Evolutionary conservation across 2,329 filamentous ascomycete genomes (phyloP), one percentile per base, ranked within the genome.

Genomic region (Fusarium vanettenii): DNA sequence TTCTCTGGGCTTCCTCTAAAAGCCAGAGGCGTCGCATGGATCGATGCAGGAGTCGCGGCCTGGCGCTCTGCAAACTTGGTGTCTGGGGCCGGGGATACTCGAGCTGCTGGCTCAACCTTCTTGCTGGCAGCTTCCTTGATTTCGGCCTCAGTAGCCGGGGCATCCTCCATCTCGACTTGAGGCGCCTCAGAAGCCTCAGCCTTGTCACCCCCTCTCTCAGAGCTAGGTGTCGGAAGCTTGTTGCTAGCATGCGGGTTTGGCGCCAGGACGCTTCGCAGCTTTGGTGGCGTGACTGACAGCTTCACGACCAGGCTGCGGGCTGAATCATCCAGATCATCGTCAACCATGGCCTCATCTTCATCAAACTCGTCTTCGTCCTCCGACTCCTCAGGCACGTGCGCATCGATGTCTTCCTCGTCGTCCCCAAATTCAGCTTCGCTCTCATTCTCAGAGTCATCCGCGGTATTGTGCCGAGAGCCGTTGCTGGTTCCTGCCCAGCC

Each of bases 351-450:
- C 43, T 88, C 88, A 14, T 88, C 87, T 64, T 90, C 89, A 43
- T 91, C 89, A n/a, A 87, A 85, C 18, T 89, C 86, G 1, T 90
- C 87, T 33, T 90, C 89, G 6, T 92, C 91, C 39, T 92, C 90
- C 5, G 86, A 85, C 52, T 89, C 89, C 62, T 90, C 87, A 0
- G 90, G 89, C 20, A 92, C 87, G 62, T 94, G 92, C 7, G 92
- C 92, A 29, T 92, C 91, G 29, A 88, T 90, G 65, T 94, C 89
- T 41, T 93, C 91, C 67, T 93, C 93, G 67, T 95, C 93, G 65
- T 93, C 93, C 13, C 92, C 93, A 60, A 93, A 92, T 52, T 95
- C 92, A 80, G 91, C 94, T 74, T 94, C 92, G 70, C 91, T 92
- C 63, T 92, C 92, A 8, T 94, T 92, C 16, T 94, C 90, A 22